phyloP scores from a whole-genome alignment of 805 yeast species.

The Wickerhamiella musiphila region DNA sequence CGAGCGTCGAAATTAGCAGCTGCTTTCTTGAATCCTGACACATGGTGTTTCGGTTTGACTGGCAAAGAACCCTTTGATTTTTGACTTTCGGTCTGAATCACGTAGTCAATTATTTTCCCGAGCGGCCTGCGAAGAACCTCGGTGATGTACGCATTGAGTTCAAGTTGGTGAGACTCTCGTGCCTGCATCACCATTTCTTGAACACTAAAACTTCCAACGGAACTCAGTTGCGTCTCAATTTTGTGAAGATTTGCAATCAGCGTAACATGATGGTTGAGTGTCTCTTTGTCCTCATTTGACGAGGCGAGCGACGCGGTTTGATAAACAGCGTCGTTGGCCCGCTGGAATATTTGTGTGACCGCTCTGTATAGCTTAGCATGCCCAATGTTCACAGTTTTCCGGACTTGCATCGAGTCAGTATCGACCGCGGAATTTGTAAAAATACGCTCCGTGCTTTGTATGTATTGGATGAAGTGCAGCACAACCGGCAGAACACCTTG shows the following conservation, averaged over 20 bases:
- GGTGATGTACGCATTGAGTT: slow-evolving; percentile 29
- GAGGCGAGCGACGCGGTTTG: neutral
- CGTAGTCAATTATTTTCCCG: slow-evolving; percentile 51
- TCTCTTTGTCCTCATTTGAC: slow-evolving; percentile 21
- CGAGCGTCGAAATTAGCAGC: slow-evolving; percentile 37
- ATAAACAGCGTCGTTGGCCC: neutral
- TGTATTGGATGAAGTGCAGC: slow-evolving; percentile 29
- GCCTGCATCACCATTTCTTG: slow-evolving; percentile 16
- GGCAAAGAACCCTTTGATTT: slow-evolving; percentile 26
- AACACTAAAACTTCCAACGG: slow-evolving; percentile 7
- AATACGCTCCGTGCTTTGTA: slow-evolving; percentile 8
- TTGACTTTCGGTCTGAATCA: slow-evolving; percentile 42
- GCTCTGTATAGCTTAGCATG: slow-evolving; percentile 15
- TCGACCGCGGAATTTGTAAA: slow-evolving; percentile 5
- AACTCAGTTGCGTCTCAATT: slow-evolving; percentile 23
- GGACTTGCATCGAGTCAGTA: neutral
- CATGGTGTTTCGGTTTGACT: slow-evolving; percentile 22
- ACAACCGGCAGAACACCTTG: slow-evolving; percentile 30
- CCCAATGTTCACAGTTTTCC: neutral
- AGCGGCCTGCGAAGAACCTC: slow-evolving; percentile 34
- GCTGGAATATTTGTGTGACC: slow-evolving; percentile 13
- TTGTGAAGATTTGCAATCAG: slow-evolving; percentile 38
- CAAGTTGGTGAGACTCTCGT: slow-evolving; percentile 17
- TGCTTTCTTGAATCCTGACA: slow-evolving; percentile 34
- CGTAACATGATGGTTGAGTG: slow-evolving; percentile 28